These are phyloP conservation scores for Rickenella mellea DNA, from an alignment of 768 basidiomycete species.

Conservation along the genomic window DNA sequence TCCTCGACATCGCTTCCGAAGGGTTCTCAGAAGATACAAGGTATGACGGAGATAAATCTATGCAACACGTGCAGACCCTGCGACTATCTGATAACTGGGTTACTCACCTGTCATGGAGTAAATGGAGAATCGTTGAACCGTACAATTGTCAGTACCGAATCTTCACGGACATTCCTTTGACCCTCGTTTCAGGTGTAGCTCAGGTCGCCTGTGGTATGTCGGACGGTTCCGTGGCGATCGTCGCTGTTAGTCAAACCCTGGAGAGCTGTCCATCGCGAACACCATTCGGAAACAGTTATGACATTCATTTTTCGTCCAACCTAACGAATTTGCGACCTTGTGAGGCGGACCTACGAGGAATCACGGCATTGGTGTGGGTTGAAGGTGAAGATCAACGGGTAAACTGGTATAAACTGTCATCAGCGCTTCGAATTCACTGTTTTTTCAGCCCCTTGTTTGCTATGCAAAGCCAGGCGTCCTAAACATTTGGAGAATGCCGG, in stretches of 20 bases:
- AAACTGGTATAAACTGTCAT: slow-evolving; percentile 11
- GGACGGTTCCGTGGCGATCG: slow-evolving; percentile 47
- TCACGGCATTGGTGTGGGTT: slow-evolving; percentile 54
- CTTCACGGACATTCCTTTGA: too few species aligned
- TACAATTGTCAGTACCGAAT: slow-evolving; percentile 34
- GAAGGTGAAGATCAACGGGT: slow-evolving; percentile 29
- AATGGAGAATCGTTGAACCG: slow-evolving; percentile 33
- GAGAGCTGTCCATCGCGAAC: slow-evolving; percentile 14
- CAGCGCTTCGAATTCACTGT: slow-evolving; percentile 1
- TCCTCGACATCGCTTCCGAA: background rate
- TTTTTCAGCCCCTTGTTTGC: slow-evolving; percentile 43
- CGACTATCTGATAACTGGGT: slow-evolving; percentile 52
- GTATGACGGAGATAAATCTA: slow-evolving; percentile 4
- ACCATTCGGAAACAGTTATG: slow-evolving; percentile 25
- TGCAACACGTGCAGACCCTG: slow-evolving; percentile 26
- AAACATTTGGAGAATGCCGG: slow-evolving; percentile 41
- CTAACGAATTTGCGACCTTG: slow-evolving; percentile 5
- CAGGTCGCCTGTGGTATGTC: slow-evolving; percentile 48
- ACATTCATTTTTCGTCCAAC: slow-evolving; percentile 13
- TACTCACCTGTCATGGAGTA: slow-evolving; percentile 48
- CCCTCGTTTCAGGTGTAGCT: slow-evolving; percentile 37
- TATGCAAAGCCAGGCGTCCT: slow-evolving; percentile 52
- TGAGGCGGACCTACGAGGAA: slow-evolving; percentile 29
- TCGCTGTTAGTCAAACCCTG: slow-evolving; percentile 43
- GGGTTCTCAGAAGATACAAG: slow-evolving; percentile 5